Base-by-base conservation (phyloP, 305 asterid genomes). In the Striga hermonthica region DNA sequence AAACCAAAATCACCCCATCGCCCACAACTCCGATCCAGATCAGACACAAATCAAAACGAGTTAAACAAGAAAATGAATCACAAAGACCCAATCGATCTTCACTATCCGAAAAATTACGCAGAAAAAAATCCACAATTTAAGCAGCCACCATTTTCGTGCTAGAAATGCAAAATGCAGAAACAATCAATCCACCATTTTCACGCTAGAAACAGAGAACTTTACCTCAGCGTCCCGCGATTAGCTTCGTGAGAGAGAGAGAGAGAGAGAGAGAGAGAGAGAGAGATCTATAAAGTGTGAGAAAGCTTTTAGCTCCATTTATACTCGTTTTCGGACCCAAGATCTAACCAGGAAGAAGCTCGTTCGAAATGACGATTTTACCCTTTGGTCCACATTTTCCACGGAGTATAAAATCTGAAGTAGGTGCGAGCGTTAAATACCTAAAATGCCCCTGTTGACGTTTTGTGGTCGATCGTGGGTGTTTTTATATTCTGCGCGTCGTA, bases 251-350 rank as follows among this genome's bases (percentile, higher is more conserved):
- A 36, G 31, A 56, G 58, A 72, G 74, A 58, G 35, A 35, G 37
- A 37, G 66, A 69, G 77, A 76, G 14, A 62, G 69, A 36, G 31
- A 56, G 58, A 72, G 74, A 58, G 35, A 35, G 37, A 37, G 66
- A 69, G 77, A 76, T 77, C 78, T 65, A 75, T 44, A 50, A 37
- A 62, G 65, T 53, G 71, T 43, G 31, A 74, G 67, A 70, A 66
- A 71, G 83, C 83, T 83, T 83, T 87, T 62, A 76, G 65, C 72
- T 57, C 59, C 0, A 66, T 83, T 73, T 79, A 84, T 80, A 81
- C 82, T 77, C 68, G 80, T 75, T 66, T 39, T 60, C 3, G 65
- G 59, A 45, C 54, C 57, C 76, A 68, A 68, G 74, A 76, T 68
- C 74, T 69, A 62, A 48, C 28, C n/a, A 37, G 67, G 16, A 35